phyloP scores from a whole-genome alignment of 2,329 filamentous ascomycete species.

The Huntiella bhutanensis region DNA sequence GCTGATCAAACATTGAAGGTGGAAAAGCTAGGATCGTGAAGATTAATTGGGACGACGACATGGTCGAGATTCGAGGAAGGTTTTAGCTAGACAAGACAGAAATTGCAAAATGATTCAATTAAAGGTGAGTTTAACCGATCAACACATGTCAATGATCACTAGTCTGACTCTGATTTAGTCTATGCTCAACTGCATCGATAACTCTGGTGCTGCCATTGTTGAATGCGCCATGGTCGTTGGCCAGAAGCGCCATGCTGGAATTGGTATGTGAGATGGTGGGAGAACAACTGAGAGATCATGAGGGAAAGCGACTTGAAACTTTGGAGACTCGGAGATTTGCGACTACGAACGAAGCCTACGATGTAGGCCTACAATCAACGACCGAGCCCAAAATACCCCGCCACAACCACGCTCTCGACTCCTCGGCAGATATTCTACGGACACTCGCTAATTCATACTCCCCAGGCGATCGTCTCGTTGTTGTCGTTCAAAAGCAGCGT shows the following conservation, averaged over 20 bases:
- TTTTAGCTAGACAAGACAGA: neutral
- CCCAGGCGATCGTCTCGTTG: conserved; percentile 85
- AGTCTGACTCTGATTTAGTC: conserved; percentile 34
- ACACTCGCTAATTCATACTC: neutral
- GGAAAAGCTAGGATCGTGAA: no score
- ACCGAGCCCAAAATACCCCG: neutral
- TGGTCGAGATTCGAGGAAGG: no score
- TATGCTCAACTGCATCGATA: conserved; percentile 99
- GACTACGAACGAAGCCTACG: no score
- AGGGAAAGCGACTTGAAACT: no score
- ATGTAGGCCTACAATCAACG: neutral
- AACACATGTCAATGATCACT: neutral
- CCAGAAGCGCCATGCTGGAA: conserved; percentile 72
- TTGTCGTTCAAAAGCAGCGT: conserved; percentile 83
- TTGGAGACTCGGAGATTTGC: no score
- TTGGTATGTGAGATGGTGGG: conserved; percentile 38
- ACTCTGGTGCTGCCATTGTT: conserved; percentile 90
- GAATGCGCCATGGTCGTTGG: conserved; percentile 88
- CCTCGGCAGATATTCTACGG: neutral
- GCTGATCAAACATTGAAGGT: no score
- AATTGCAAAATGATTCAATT: conserved; percentile 66
- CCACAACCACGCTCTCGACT: neutral
- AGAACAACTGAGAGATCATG: no score
- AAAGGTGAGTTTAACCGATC: conserved; percentile 35
- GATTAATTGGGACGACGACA: no score